Conservation (phyloP, 768 basidiomycete species). For the Cystobasidium ongulense region DNA sequence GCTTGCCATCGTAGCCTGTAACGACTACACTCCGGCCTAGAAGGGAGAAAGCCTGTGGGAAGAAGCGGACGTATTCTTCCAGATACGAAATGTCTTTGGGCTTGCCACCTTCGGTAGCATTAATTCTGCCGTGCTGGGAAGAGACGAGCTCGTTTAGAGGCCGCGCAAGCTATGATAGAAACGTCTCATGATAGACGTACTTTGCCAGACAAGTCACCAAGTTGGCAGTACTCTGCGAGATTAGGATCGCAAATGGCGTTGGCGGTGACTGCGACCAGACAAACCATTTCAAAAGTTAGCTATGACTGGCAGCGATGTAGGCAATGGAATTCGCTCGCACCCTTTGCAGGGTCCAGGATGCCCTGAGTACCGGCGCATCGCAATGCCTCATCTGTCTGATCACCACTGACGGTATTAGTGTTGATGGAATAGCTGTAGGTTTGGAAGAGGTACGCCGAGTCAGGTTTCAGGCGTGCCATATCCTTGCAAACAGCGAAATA, state of each 20-base stretch:
- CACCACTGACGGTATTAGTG: background rate
- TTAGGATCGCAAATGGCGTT: background rate
- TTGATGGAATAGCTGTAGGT: background rate
- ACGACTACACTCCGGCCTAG: constrained; percentile 1
- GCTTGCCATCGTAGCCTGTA: background rate
- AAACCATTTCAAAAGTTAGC: background rate
- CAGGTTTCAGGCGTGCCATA: background rate
- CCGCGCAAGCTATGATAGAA: too few species aligned
- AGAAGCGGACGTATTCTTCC: background rate
- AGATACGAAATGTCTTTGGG: background rate
- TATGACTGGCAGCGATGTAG: background rate
- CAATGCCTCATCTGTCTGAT: background rate
- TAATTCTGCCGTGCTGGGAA: constrained; percentile 7
- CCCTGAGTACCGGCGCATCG: background rate
- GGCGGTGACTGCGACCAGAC: background rate
- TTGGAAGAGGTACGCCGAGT: background rate
- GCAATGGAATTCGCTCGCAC: background rate
- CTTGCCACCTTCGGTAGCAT: background rate
- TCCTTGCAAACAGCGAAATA: background rate
- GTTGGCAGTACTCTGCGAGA: background rate
- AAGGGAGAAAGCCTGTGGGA: background rate
- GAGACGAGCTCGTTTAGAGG: background rate
- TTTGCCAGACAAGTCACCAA: constrained; percentile 10
- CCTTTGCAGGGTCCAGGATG: background rate
- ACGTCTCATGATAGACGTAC: background rate